Percentiles rank a stretch among this genome's conserved stretches.
phyloP scores from a whole-genome alignment of 2,329 filamentous ascomycete genomes.

The Aspergillus flavus region DNA sequence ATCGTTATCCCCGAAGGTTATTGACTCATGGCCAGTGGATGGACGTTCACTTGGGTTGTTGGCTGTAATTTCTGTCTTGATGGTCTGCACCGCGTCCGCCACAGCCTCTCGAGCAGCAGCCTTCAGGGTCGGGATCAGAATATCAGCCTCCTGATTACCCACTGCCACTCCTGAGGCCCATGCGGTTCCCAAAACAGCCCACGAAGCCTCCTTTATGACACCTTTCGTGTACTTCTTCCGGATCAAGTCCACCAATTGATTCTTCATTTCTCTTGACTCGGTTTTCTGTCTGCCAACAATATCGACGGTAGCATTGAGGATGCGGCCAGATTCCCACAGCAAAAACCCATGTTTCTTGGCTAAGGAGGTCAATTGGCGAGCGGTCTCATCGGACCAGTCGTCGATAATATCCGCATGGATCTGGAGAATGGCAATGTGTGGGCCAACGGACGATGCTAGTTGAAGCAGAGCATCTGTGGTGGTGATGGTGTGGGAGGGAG shows the following conservation, averaged over 20 bases:
- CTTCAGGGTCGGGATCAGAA: constrained; percentile 46
- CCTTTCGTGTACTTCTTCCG: constrained; percentile 45
- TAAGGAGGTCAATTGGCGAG: constrained; percentile 38
- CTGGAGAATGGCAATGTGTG: constrained; percentile 63
- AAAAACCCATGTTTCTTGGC: constrained; percentile 43
- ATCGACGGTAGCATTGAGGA: constrained; percentile 40
- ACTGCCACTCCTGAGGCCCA: constrained; percentile 41
- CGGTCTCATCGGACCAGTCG: constrained; percentile 62
- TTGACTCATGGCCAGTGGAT: constrained; percentile 16
- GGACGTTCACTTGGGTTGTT: constrained; percentile 16
- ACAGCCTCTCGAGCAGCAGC: constrained; percentile 46
- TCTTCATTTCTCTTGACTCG: constrained; percentile 34
- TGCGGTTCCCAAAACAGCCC: constrained; percentile 42
- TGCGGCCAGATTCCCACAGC: constrained; percentile 45
- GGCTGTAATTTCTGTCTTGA: constrained; percentile 44
- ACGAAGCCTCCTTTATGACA: constrained; percentile 39
- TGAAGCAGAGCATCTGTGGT: constrained; percentile 58
- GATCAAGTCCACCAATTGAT: constrained; percentile 36
- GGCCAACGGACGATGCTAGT: constrained; percentile 61
- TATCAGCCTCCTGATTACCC: constrained; percentile 42
- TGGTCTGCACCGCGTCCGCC: constrained; percentile 40
- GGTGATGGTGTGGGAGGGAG: constrained; percentile 60
- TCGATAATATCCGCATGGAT: constrained; percentile 64
- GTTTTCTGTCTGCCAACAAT: constrained; percentile 31
- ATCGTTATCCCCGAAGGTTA: constrained; percentile 15